Evolutionary conservation across 2,329 filamentous ascomycete species (phyloP), one percentile per base, ranked within the genome.

Genomic region (Hymenoscyphus fructigenus): DNA sequence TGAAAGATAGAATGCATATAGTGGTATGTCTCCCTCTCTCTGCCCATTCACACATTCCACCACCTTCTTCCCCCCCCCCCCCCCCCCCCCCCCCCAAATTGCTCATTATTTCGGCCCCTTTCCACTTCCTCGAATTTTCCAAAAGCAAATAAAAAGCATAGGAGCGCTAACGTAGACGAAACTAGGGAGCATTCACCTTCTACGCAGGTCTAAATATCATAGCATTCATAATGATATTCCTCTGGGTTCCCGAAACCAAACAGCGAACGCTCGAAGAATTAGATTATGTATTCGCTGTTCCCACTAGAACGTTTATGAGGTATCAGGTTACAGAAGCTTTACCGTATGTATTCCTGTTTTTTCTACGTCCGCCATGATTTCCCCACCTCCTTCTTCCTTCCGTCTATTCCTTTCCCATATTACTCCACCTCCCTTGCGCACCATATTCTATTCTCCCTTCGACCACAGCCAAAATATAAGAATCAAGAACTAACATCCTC

Each of bases 191-290:
- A 0, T 85, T 85, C 67, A 78, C 78, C 2, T 77, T 83, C 55
- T 86, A 86, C 67, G 79, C 84, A 0, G 80, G 78, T 0, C 79
- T 86, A 68, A 86, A 86, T 68, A 65, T 84, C 0, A 67, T 84
- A 1, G 84, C 83, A 0, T 77, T 86, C 47, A 62, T 81, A 59
- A 80, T 86, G 78, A 85, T 87, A 41, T 85, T 85, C 73, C 75
- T 85, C 29, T 81, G 78, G 70, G 65, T 67, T 7, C 83, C 83
- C 2, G 85, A 87, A 74, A 87, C 85, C 5, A 87, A 87, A 76
- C 83, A 71, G 29, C 65, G 69, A 14, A 72, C 71, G 1, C 64
- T 73, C 3, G 71, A 73, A 62, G 71, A 73, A 50, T 36, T 73
- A 29, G 70, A 73, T 68, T 84, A 84, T 65, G 81, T 85, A 59